Conservation (phyloP, 2,329 filamentous ascomycete species). For the Xylariomycetidae sp. region DNA sequence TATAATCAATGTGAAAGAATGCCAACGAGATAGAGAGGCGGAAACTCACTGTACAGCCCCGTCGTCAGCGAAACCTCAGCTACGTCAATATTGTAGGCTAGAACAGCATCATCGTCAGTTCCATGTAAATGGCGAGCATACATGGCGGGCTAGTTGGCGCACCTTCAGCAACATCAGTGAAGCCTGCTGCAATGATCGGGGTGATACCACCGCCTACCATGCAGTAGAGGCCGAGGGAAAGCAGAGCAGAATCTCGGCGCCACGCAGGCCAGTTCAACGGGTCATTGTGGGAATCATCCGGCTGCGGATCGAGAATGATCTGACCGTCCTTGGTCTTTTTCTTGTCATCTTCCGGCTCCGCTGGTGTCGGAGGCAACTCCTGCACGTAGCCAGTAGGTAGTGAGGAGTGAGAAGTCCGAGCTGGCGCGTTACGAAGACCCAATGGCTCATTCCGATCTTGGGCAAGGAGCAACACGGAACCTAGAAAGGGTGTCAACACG, state of each 20-base stretch:
- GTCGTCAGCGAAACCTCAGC: constrained; percentile 80
- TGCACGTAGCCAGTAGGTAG: constrained; percentile 42
- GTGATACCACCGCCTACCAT: constrained; percentile 93
- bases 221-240: constrained; percentile 86
- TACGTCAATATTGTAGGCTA: constrained; percentile 59
- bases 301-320: constrained; percentile 87
- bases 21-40: no score
- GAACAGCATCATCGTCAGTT: not conserved
- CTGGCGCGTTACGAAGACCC: constrained; percentile 53
- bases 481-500: constrained; percentile 28
- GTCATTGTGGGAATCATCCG: constrained; percentile 85
- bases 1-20: no score
- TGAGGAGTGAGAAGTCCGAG: constrained; percentile 55
- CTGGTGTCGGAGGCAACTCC: constrained; percentile 27
- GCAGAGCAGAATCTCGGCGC: constrained; percentile 72
- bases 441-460: constrained; percentile 53
- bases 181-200: constrained; percentile 83
- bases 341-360: constrained; percentile 37
- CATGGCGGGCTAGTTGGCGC: constrained; percentile 31
- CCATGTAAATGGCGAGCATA: no score
- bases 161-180: constrained; percentile 67
- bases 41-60: constrained; percentile 59
- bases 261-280: constrained; percentile 87
- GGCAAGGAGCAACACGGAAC: constrained; percentile 54
- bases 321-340: constrained; percentile 78